Conservation (phyloP, 2,329 filamentous ascomycete species). For the Sporothrix pseudoabietina region DNA sequence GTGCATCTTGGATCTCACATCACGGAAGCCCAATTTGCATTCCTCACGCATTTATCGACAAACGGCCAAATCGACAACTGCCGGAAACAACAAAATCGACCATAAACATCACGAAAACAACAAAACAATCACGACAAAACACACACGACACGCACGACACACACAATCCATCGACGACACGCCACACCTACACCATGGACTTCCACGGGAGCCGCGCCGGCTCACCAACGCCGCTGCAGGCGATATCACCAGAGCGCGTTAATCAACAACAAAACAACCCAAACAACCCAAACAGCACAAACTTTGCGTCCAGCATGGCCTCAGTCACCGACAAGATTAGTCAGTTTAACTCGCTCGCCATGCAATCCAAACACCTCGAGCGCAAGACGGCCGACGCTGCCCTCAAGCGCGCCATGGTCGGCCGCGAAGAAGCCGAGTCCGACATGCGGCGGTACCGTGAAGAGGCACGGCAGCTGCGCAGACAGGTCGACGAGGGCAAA, state of each 20-base stretch:
- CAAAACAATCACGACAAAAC: not conserved
- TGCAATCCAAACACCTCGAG: constrained; percentile 62
- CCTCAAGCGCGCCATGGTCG: constrained; percentile 66
- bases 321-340: constrained; percentile 69
- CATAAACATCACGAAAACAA: not conserved
- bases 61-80: not conserved
- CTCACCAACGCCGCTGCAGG: constrained; percentile 59
- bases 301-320: constrained; percentile 28
- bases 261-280: constrained; percentile 50
- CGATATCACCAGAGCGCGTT: constrained; percentile 64
- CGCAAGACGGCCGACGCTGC: constrained; percentile 67
- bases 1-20: constrained; percentile 15
- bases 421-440: constrained; percentile 71
- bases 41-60: constrained; percentile 4
- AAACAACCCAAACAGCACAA: not conserved
- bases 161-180: constrained; percentile 23
- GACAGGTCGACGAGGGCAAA: constrained; percentile 64
- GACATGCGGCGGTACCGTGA: constrained; percentile 66
- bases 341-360: constrained; percentile 70
- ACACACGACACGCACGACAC: not conserved
- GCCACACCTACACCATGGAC: constrained; percentile 44
- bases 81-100: not conserved
- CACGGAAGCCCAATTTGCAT: constrained; percentile 12
- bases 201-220: constrained; percentile 52
- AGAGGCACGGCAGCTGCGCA: constrained; percentile 58